Conservation (phyloP, 352 stramenopile genomes). For the Pythium sp. region DNA sequence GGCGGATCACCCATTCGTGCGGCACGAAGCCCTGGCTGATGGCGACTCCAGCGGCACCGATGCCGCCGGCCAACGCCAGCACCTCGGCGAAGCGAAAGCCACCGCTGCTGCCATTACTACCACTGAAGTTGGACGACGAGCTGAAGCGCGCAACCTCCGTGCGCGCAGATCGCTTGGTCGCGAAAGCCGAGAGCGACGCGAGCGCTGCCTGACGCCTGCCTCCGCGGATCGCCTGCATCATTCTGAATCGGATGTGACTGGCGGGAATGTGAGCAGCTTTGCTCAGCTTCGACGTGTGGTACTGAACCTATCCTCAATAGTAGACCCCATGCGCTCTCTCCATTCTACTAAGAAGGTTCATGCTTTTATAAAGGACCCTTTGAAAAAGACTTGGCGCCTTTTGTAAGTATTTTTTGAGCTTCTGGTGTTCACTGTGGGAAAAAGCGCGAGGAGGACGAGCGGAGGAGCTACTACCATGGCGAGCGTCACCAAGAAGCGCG, state of each 20-base stretch:
- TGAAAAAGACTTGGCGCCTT: neutral
- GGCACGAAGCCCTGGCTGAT: slow-evolving; percentile 66
- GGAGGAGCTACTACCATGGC: slow-evolving; percentile 21
- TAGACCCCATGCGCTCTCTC: neutral
- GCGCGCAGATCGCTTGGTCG: slow-evolving; percentile 7
- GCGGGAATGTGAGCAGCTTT: neutral
- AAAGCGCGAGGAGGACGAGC: neutral
- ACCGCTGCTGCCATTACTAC: neutral
- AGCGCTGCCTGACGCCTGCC: slow-evolving; percentile 2
- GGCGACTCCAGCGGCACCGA: slow-evolving; percentile 49
- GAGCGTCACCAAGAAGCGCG: slow-evolving; percentile 66
- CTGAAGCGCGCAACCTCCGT: slow-evolving; percentile 3
- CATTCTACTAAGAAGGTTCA: neutral
- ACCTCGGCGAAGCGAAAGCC: slow-evolving; percentile 22
- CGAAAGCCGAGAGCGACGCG: neutral
- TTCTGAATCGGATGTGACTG: slow-evolving; percentile 6
- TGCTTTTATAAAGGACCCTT: neutral
- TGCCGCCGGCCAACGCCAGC: slow-evolving; percentile 45
- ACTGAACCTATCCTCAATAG: neutral
- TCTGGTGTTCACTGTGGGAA: neutral
- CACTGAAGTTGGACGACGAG: neutral
- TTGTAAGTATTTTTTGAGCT: neutral
- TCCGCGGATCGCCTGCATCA: slow-evolving; percentile 10
- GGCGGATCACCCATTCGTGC: slow-evolving; percentile 71
- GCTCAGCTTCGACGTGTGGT: slow-evolving; percentile 10